These are phyloP conservation scores for Coffea canephora DNA, from an alignment of 257 asterid genomes.

Conservation along the genomic window DNA sequence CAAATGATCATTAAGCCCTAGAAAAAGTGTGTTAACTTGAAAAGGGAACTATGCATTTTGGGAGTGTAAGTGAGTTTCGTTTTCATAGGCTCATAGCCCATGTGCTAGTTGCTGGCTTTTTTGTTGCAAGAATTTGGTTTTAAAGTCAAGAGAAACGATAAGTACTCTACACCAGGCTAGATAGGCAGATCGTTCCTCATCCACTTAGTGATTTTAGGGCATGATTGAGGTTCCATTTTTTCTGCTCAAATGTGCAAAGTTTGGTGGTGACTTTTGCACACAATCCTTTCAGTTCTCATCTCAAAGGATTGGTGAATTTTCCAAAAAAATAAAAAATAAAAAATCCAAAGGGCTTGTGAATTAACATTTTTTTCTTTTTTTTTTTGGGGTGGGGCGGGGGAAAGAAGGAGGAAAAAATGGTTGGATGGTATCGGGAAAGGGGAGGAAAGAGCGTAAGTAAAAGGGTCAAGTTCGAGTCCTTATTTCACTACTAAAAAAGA, in stretches of 20 bases:
- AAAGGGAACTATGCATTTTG: not conserved
- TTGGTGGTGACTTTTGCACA: not conserved
- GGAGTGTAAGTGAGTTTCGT: not conserved
- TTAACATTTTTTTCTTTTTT: not conserved
- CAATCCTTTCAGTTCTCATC: not conserved
- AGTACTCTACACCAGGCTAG: not conserved
- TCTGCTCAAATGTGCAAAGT: not conserved
- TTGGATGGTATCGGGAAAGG: no score
- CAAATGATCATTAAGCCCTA: not conserved
- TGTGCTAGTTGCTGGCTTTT: constrained; percentile 1
- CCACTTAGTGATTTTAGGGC: not conserved
- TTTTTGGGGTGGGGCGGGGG: no score
- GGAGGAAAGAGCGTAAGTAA: no score
- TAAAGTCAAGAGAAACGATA: not conserved
- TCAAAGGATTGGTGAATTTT: not conserved
- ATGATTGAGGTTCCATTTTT: not conserved
- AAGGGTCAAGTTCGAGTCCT: no score
- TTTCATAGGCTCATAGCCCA: not conserved
- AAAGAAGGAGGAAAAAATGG: no score
- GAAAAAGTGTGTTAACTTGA: not conserved
- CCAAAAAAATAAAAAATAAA: no score
- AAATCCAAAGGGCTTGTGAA: not conserved
- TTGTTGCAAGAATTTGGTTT: not conserved
- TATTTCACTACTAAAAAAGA: no score
- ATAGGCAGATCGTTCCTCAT: not conserved